Evolutionary conservation across 2,329 filamentous ascomycete genomes (phyloP), one percentile per base, ranked within the genome.

Genomic region (Dactylellina cionopaga): DNA sequence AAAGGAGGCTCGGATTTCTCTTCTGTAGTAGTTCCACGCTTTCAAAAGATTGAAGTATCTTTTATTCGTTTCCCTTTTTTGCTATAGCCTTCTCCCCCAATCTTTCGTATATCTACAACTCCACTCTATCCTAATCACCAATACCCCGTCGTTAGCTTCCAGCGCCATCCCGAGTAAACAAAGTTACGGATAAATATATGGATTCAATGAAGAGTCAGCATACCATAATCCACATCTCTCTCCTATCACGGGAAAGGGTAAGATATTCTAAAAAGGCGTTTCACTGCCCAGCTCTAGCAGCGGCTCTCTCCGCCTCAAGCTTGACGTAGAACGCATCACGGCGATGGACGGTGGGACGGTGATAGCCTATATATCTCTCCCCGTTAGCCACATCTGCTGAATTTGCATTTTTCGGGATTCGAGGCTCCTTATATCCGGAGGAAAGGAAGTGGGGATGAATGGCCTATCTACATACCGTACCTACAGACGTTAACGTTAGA

Each of bases 311-410:
- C 39, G 80, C 78, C 76, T 82, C 81, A 47, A 82, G 75, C 75
- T 80, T 82, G 52, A 80, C 76, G 77, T 82, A 82, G 78, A 77
- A 82, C 64, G 74, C 62, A 78, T 82, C 81, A 64, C 81, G 80
- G 59, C 76, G 76, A 73, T 79, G 80, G 71, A 82, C 79, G 4
- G 79, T 77, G 65, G 81, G 80, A 46, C 81, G 76, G 75, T 85
- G 83, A 76, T 81, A 81, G 69, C 81, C 82, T 55, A 17, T 54
- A 10, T 49, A n/a, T 46, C 17, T 7, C 24, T 9, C 5, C 7
- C 24, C n/a, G n/a, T 9, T 29, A 49, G 22, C 25, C 17, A 47
- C 11, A 47, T 25, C 44, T n/a, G n/a, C n/a, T n/a, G n/a, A n/a
- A n/a, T n/a, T n/a, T n/a, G n/a, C n/a, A n/a, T n/a, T n/a, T n/a